Percentiles rank a stretch among this genome's conserved stretches.
These are phyloP conservation scores for Primulina huaijiensis DNA, from an alignment of 257 asterid species.

Conservation along the genomic window DNA sequence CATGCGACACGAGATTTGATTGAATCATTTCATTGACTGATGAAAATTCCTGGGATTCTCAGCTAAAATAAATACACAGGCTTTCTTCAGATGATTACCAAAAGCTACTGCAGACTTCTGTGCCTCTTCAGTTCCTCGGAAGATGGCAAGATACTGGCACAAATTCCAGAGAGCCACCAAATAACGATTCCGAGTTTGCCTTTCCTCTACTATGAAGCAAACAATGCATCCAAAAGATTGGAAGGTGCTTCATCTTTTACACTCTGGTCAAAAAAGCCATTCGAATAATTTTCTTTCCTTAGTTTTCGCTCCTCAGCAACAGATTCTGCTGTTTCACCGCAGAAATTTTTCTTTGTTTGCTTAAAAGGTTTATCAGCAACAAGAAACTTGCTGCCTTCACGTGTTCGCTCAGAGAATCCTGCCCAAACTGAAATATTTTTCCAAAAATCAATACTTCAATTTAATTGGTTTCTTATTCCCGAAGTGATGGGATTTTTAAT, in stretches of 20 bases:
- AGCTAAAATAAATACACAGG: neutral
- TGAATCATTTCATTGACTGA: neutral
- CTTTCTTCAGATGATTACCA: neutral
- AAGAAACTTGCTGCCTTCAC: conserved; percentile 87
- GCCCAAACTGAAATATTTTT: conserved; percentile 75
- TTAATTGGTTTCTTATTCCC: neutral
- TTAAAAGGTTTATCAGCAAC: conserved; percentile 75
- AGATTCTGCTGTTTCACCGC: conserved; percentile 71
- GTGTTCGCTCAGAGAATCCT: conserved; percentile 85
- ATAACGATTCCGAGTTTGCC: neutral
- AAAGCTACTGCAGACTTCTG: neutral
- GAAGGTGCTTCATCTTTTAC: conserved; percentile 59
- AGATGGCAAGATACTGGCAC: neutral
- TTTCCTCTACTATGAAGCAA: conserved; percentile 37
- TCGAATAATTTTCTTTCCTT: conserved; percentile 51
- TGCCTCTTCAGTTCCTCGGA: neutral
- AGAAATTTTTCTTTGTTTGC: conserved; percentile 45
- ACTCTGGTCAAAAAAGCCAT: conserved; percentile 55
- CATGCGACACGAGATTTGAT: neutral
- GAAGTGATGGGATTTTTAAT: neutral
- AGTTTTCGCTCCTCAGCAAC: conserved; percentile 72
- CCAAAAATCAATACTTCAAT: neutral
- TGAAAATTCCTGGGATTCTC: neutral
- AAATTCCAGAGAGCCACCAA: neutral
- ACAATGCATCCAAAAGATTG: conserved; percentile 66